Conservation (phyloP, 768 basidiomycete genomes). For the Xerocomus spinulosus region DNA sequence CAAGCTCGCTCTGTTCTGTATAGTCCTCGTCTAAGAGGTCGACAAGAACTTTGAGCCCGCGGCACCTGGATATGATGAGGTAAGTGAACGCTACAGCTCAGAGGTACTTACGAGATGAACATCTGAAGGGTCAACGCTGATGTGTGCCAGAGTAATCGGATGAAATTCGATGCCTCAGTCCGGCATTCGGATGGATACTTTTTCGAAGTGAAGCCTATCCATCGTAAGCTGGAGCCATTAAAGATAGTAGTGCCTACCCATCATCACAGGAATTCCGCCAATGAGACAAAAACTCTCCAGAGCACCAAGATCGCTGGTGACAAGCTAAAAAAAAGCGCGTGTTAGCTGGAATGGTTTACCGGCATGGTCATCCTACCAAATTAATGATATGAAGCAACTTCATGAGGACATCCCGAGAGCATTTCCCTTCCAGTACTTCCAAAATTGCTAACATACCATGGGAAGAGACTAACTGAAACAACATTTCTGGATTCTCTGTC, state of each 20-base stretch:
- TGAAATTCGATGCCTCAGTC: slow-evolving; percentile 92
- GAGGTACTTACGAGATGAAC: slow-evolving; percentile 90
- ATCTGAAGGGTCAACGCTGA: slow-evolving; percentile 94
- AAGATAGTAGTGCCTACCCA: slow-evolving; percentile 49
- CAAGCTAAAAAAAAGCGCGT: slow-evolving; percentile 38
- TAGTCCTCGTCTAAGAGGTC: slow-evolving; percentile 97
- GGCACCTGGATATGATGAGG: slow-evolving; percentile 55
- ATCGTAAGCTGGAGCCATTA: slow-evolving; percentile 2
- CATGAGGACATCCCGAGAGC: slow-evolving; percentile 80
- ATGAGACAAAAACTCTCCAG: slow-evolving; percentile 95
- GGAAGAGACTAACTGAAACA: slow-evolving; percentile 79
- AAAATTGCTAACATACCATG: slow-evolving; percentile 95
- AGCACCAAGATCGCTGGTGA: slow-evolving; percentile 72
- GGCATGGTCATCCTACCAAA: slow-evolving; percentile 44
- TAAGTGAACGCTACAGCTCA: neutral
- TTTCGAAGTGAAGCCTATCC: slow-evolving; percentile 85
- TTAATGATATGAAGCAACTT: slow-evolving; percentile 88
- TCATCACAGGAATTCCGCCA: slow-evolving; percentile 93
- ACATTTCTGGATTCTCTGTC: slow-evolving; percentile 78
- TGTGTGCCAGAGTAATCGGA: slow-evolving; percentile 85
- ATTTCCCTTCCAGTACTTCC: slow-evolving; percentile 86
- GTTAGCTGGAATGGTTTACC: neutral
- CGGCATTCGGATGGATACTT: slow-evolving; percentile 91
- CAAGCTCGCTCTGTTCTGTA: slow-evolving; percentile 82
- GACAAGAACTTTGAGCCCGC: slow-evolving; percentile 90